Evolutionary conservation across 1,284 basidiomycete species (phyloP).

Genomic region (Cryptococcus maquisensis): DNA sequence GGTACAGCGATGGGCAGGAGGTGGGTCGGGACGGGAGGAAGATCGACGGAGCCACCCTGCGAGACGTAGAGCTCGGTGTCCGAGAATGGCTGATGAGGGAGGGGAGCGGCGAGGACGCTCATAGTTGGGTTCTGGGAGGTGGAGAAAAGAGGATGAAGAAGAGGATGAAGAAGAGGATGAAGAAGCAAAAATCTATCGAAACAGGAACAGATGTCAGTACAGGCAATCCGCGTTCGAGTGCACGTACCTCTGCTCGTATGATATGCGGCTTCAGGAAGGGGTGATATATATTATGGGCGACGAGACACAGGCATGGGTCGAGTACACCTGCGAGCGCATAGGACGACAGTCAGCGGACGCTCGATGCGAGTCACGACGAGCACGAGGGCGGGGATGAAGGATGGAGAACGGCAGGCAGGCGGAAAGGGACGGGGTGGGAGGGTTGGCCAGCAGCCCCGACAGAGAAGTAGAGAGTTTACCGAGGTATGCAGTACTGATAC

Average conservation of each 20-base stretch:
- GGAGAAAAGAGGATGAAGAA: not conserved
- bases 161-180: no score
- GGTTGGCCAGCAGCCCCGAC: not conserved
- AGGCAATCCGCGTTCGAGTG: no score
- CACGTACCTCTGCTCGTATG: no score
- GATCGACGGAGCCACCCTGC: slow-evolving; percentile 11
- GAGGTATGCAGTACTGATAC: no score
- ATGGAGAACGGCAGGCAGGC: not conserved
- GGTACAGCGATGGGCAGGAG: slow-evolving; percentile 1
- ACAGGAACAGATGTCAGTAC: not conserved
- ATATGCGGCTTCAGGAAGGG: no score
- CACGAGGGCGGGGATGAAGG: not conserved
- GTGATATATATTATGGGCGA: no score
- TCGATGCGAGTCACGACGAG: not conserved
- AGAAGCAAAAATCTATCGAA: not conserved
- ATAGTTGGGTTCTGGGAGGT: not conserved
- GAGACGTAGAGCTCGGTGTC: slow-evolving; percentile 12
- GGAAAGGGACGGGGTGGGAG: not conserved
- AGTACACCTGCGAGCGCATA: no score
- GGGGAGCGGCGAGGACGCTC: slow-evolving; percentile 15
- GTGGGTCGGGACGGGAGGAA: slow-evolving; percentile 9
- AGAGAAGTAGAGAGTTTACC: no score
- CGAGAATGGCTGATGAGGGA: slow-evolving; percentile 10
- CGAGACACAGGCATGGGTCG: no score
- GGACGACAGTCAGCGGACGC: not conserved